Percentiles rank a stretch among this genome's conserved stretches.
Evolutionary conservation across 129 eudicot genomes (phyloP).

Genomic region (Mikania micrantha): DNA sequence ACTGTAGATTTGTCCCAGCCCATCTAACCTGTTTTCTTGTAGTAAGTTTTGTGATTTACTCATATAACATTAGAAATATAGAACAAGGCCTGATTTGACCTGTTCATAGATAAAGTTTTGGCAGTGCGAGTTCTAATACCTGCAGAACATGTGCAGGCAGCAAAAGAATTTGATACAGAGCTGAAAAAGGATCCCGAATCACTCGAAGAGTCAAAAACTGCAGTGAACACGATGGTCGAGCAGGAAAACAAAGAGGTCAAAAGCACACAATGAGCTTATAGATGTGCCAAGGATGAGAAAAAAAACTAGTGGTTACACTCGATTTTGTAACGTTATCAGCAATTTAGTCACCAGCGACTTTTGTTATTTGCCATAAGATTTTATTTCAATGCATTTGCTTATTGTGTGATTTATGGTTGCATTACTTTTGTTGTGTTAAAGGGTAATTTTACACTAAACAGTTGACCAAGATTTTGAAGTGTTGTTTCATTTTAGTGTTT

Average conservation of each 20-base stretch:
- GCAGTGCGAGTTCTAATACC: background rate
- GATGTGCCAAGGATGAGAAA: background rate
- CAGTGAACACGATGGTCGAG: constrained; percentile 21
- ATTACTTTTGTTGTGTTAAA: background rate
- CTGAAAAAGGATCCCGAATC: constrained; percentile 55
- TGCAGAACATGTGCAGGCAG: constrained; percentile 41
- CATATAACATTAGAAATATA: no score
- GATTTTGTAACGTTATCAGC: constrained; percentile 3
- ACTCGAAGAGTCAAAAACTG: constrained; percentile 23
- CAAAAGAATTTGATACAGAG: constrained; percentile 76
- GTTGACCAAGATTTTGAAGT: no score
- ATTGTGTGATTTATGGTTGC: background rate
- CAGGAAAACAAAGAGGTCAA: constrained; percentile 37
- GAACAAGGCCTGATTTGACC: background rate
- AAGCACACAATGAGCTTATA: constrained; percentile 34
- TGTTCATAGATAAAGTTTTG: background rate
- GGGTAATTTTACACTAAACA: no score
- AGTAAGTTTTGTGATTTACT: background rate
- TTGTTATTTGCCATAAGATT: constrained; percentile 6
- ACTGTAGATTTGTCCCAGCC: no score
- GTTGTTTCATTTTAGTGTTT: no score
- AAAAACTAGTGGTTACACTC: background rate
- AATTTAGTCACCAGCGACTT: background rate
- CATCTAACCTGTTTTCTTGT: background rate
- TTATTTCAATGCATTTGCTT: no score